Percentiles rank a stretch among this genome's conserved stretches.
These are phyloP conservation scores for Rubroboletus satanas DNA, from an alignment of 768 basidiomycete genomes.

Conservation along the genomic window DNA sequence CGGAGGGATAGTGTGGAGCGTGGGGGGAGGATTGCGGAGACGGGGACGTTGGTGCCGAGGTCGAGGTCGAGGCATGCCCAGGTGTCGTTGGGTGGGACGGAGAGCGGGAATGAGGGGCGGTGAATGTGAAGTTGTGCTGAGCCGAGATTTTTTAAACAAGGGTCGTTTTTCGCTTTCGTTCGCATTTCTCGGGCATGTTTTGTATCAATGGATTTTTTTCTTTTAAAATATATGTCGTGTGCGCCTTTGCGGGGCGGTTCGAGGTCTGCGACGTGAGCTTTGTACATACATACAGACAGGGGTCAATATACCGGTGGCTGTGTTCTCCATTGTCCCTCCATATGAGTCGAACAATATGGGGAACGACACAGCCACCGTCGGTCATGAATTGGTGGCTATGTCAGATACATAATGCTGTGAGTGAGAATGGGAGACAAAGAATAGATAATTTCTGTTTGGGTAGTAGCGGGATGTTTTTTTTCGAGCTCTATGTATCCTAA, in stretches of 20 bases:
- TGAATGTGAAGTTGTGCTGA: background rate
- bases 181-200: background rate
- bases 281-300: background rate
- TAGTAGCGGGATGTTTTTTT: background rate
- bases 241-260: no score
- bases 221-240: background rate
- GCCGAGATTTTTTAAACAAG: background rate
- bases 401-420: background rate
- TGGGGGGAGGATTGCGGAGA: slow-evolving; percentile 68
- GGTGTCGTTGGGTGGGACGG: slow-evolving; percentile 12
- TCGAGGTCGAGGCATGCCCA: slow-evolving; percentile 36
- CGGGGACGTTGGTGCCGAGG: slow-evolving; percentile 50
- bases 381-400: background rate
- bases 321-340: background rate
- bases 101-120: background rate
- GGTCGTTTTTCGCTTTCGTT: background rate
- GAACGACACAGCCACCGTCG: background rate
- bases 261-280: no score
- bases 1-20: slow-evolving; percentile 58
- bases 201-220: background rate
- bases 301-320: slow-evolving; percentile 6
- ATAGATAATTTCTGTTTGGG: background rate
- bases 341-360: background rate
- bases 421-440: background rate
- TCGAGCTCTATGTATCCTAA: background rate